phyloP scores from a whole-genome alignment of 2,329 filamentous ascomycete genomes.

The Penicillium sclerotiorum region DNA sequence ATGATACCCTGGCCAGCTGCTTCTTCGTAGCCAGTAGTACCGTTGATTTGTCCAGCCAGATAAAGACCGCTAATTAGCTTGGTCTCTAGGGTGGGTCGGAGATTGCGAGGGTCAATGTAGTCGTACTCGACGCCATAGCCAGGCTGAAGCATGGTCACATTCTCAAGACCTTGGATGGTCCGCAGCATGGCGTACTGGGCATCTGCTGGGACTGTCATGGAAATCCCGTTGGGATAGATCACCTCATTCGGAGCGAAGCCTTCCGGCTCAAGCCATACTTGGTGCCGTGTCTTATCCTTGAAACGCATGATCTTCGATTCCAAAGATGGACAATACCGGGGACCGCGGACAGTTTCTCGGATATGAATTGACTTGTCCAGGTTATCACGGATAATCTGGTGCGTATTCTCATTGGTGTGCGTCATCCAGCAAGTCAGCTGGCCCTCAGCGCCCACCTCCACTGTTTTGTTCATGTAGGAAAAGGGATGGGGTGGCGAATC shows the following conservation, averaged over 20 bases:
- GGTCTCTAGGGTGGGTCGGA: conserved; percentile 89
- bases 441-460: conserved; percentile 68
- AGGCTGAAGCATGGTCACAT: conserved; percentile 87
- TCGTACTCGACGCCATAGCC: conserved; percentile 99
- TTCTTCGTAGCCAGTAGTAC: conserved; percentile 97
- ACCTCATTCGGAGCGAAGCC: conserved; percentile 81
- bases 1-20: conserved; percentile 91
- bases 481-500: conserved; percentile 88
- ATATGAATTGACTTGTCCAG: conserved; percentile 97
- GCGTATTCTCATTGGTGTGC: conserved; percentile 79
- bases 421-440: conserved; percentile 88
- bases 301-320: conserved; percentile 95
- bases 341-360: conserved; percentile 89
- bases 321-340: conserved; percentile 91
- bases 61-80: conserved; percentile 88
- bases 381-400: conserved; percentile 82
- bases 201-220: conserved; percentile 91
- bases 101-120: conserved; percentile 89
- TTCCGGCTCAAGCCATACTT: conserved; percentile 97
- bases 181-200: conserved; percentile 83
- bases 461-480: conserved; percentile 80
- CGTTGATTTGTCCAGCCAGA: conserved; percentile 95
- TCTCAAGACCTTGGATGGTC: conserved; percentile 84
- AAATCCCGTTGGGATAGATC: conserved; percentile 94
- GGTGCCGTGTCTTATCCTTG: conserved; percentile 74